phyloP scores from a whole-genome alignment of 129 eudicot species.

The Chrysanthemum seticuspe region DNA sequence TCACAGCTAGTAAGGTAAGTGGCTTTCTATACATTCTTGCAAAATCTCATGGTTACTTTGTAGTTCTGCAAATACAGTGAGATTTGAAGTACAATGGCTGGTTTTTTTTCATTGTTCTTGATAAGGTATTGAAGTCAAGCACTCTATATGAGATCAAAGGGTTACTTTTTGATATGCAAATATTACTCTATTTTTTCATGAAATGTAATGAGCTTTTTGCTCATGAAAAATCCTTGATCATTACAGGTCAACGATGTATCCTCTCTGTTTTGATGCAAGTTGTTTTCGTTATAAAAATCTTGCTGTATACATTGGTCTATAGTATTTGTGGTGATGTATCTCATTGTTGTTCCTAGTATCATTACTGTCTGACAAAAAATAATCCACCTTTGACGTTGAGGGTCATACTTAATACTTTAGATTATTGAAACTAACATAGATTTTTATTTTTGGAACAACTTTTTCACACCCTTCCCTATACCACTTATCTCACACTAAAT shows the following conservation, averaged over 20 bases:
- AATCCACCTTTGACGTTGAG: not conserved
- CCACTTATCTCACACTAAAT: no score
- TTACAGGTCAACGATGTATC: not conserved
- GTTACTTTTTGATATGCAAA: not conserved
- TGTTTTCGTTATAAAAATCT: not conserved
- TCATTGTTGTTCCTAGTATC: not conserved
- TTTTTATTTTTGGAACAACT: not conserved
- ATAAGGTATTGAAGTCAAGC: not conserved
- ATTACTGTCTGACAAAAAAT: not conserved
- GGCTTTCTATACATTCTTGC: not conserved
- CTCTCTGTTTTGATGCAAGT: not conserved
- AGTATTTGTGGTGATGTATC: not conserved
- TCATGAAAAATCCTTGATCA: constrained; percentile 9
- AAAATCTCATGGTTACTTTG: not conserved
- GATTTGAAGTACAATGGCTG: not conserved
- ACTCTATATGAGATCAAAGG: not conserved
- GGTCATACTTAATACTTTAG: not conserved
- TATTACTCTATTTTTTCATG: no score
- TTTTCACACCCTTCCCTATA: no score
- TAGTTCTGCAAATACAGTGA: not conserved
- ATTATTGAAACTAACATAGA: not conserved
- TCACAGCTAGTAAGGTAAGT: no score
- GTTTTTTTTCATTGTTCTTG: not conserved
- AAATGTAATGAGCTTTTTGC: not conserved
- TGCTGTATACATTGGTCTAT: not conserved